A percentile compares a stretch with the other conserved stretches of the same genome.
Evolutionary conservation across 2,329 filamentous ascomycete species (phyloP).

Genomic region (Fusarium floridanum): DNA sequence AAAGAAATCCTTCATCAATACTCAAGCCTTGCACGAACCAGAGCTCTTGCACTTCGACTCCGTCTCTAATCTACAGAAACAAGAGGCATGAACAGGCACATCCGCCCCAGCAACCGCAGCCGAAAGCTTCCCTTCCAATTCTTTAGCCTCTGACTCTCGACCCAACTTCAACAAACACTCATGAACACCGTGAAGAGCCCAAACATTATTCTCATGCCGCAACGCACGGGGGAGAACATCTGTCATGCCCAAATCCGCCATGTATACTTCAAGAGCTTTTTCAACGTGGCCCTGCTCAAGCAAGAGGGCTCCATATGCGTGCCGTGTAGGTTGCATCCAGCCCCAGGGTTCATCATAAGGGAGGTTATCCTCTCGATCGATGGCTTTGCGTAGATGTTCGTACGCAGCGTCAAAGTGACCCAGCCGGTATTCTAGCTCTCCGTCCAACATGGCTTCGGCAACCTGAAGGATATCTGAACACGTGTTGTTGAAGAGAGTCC

Average conservation of each 20-base stretch:
- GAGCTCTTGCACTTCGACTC: neutral
- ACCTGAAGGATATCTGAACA: conserved; percentile 71
- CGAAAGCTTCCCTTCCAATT: neutral
- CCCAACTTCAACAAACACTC: conserved; percentile 73
- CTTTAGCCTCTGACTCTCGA: conserved; percentile 53
- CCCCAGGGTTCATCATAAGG: conserved; percentile 83
- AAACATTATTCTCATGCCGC: conserved; percentile 80
- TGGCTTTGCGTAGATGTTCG: conserved; percentile 66
- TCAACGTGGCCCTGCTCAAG: conserved; percentile 73
- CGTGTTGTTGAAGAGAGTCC: conserved; percentile 64
- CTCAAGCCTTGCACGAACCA: conserved; percentile 46
- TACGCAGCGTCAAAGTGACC: conserved; percentile 72
- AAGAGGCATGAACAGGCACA: conserved; percentile 18
- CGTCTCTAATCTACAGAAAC: conserved; percentile 21
- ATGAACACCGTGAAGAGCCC: conserved; percentile 79
- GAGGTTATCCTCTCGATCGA: conserved; percentile 71
- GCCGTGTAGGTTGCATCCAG: conserved; percentile 82
- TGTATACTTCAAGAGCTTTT: conserved; percentile 69
- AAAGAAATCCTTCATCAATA: no score
- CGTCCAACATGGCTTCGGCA: conserved; percentile 76
- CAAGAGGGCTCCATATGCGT: conserved; percentile 77
- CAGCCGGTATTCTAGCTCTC: conserved; percentile 78
- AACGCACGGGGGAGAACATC: conserved; percentile 72
- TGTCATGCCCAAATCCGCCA: conserved; percentile 71
- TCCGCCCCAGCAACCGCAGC: conserved; percentile 12